A percentile compares a stretch with the other conserved stretches of the same genome.
phyloP scores from a whole-genome alignment of 768 basidiomycete genomes.

The Agrocybe chaxingu region DNA sequence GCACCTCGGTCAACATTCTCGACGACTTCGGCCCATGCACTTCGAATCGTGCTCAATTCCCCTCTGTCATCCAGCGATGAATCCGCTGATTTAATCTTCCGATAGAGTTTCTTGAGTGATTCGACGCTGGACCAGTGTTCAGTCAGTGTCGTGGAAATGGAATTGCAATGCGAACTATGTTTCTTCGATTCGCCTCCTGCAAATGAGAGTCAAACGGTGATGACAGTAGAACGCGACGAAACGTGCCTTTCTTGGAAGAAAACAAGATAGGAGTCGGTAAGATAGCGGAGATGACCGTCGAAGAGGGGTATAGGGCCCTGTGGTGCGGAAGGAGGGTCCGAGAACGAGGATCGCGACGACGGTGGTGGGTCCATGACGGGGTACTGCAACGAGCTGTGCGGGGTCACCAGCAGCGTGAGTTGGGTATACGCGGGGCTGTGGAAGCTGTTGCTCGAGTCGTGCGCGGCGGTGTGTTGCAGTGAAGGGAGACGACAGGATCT shows the following conservation, averaged over 20 bases:
- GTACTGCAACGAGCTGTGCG: not conserved
- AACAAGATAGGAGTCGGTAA: conserved; percentile 73
- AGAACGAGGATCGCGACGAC: conserved; percentile 37
- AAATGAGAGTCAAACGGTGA: conserved; percentile 14
- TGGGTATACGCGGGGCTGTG: too few relatives aligned
- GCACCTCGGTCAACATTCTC: conserved; percentile 83
- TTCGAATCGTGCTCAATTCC: conserved; percentile 60
- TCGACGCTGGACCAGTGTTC: conserved; percentile 53
- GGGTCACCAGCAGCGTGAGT: not conserved
- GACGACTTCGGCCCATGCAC: conserved; percentile 80
- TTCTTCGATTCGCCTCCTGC: conserved; percentile 82
- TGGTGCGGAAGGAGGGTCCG: conserved; percentile 25
- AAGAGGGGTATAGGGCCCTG: conserved; percentile 68
- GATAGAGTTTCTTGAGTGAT: conserved; percentile 68
- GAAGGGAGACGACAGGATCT: not conserved
- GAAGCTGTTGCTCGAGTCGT: not conserved
- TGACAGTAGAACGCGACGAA: conserved; percentile 16
- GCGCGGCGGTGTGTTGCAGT: not conserved
- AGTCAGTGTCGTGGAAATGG: not conserved
- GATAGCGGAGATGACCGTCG: conserved; percentile 64
- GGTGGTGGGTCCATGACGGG: conserved; percentile 27
- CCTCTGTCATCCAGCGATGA: conserved; percentile 67
- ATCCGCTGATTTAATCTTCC: conserved; percentile 69
- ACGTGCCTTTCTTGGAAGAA: conserved; percentile 85
- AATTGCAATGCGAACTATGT: conserved; percentile 54